Evolutionary conservation across 305 asterid species (phyloP).

Genomic region (Withania somnifera): DNA sequence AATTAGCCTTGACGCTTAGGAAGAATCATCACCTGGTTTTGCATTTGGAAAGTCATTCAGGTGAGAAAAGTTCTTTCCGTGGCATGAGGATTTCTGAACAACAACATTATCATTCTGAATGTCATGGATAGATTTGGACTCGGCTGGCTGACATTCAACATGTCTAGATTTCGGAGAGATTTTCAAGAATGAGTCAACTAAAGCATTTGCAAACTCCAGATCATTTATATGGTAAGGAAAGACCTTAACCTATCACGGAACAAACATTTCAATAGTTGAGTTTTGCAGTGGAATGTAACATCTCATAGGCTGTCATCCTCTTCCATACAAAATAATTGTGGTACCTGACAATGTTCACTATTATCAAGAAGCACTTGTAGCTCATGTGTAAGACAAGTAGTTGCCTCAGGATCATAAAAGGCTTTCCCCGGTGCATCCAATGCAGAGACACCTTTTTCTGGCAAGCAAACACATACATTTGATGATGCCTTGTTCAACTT

Average conservation of each 20-base stretch:
- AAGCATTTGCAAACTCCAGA: constrained; percentile 65
- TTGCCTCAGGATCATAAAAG: constrained; percentile 71
- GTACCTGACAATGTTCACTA: constrained; percentile 63
- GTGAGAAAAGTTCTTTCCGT: constrained; percentile 30
- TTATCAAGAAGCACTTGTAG: constrained; percentile 50
- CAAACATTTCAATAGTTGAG: constrained; percentile 1
- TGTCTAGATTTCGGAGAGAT: constrained; percentile 22
- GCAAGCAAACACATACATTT: constrained; percentile 64
- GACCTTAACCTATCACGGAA: constrained; percentile 53
- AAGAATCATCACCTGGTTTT: constrained; percentile 50
- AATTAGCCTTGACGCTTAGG: neutral
- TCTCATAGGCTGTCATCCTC: constrained; percentile 1
- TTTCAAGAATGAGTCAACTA: constrained; percentile 80
- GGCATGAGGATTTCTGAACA: constrained; percentile 14
- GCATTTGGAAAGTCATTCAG: constrained; percentile 73
- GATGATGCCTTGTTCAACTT: constrained; percentile 73
- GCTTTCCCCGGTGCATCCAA: constrained; percentile 79
- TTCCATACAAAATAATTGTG: constrained; percentile 10
- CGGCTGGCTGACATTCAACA: constrained; percentile 16
- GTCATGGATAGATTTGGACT: constrained; percentile 23
- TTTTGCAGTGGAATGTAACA: neutral
- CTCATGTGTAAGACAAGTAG: constrained; percentile 56
- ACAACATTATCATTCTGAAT: constrained; percentile 24
- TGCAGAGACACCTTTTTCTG: constrained; percentile 80
- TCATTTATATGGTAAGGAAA: constrained; percentile 80